Conservation (phyloP, 2,329 filamentous ascomycete genomes). For the Cordyceps cateniannulata region DNA sequence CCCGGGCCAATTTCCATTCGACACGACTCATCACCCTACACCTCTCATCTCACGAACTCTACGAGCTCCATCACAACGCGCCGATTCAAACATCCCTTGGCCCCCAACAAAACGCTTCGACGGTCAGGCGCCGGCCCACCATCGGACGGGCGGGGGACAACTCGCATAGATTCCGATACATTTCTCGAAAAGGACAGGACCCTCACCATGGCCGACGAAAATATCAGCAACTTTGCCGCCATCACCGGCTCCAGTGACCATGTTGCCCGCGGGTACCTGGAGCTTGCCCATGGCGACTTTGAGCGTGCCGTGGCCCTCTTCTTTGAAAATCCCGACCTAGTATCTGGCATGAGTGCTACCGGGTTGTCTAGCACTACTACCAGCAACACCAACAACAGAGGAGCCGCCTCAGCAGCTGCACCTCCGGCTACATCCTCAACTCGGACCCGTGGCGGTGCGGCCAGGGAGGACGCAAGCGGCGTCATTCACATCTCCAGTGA, state of each 20-base stretch:
- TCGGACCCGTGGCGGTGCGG: conserved; percentile 20
- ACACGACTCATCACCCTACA: background rate
- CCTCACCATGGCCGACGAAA: conserved; percentile 42
- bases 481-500: conserved; percentile 71
- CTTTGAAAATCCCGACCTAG: conserved; percentile 77
- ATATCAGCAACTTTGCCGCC: conserved; percentile 69
- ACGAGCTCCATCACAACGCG: background rate
- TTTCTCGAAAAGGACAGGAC: background rate
- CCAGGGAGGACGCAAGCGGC: conserved; percentile 30
- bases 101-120: background rate
- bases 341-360: conserved; percentile 28
- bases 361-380: conserved; percentile 17
- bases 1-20: background rate
- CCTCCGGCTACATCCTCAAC: conserved; percentile 19
- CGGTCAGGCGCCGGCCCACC: background rate
- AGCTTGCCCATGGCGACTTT: conserved; percentile 76
- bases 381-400: conserved; percentile 1
- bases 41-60: background rate
- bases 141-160: background rate
- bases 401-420: conserved; percentile 19
- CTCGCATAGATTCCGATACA: background rate
- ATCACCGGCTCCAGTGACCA: conserved; percentile 71
- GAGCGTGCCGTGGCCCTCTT: conserved; percentile 84
- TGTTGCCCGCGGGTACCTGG: conserved; percentile 75
- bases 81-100: background rate